Conservation (phyloP, 257 asterid genomes). For the Ajuga chamaepitys region DNA sequence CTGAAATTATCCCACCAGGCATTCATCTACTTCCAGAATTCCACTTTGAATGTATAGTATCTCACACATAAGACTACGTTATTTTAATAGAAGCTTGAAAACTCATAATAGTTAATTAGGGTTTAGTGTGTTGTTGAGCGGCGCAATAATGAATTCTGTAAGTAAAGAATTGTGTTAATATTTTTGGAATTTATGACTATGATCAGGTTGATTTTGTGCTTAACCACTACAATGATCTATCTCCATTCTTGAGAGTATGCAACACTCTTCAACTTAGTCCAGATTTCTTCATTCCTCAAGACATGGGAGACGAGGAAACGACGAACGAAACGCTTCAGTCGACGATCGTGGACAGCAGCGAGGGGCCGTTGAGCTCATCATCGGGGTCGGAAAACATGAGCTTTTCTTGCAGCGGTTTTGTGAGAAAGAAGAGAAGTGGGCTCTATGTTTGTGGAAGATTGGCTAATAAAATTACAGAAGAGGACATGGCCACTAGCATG, state of each 20-base stretch:
- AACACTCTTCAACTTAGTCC: slow-evolving; percentile 73
- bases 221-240: slow-evolving; percentile 55
- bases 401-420: slow-evolving; percentile 64
- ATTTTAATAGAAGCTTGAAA: too few species aligned
- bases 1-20: too few species aligned
- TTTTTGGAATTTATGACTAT: not conserved
- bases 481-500: slow-evolving; percentile 80
- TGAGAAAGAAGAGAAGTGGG: slow-evolving; percentile 78
- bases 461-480: slow-evolving; percentile 44
- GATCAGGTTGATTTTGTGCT: slow-evolving; percentile 71
- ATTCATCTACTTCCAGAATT: too few species aligned
- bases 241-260: slow-evolving; percentile 78
- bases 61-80: too few species aligned
- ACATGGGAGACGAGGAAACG: slow-evolving; percentile 57
- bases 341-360: slow-evolving; percentile 55
- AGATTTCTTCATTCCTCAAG: slow-evolving; percentile 88
- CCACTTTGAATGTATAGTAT: too few species aligned
- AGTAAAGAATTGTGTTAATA: not conserved
- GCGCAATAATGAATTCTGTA: not conserved
- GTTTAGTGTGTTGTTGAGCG: not conserved
- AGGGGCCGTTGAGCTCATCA: slow-evolving; percentile 40
- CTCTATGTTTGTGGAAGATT: slow-evolving; percentile 61
- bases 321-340: slow-evolving; percentile 58
- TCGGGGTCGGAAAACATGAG: slow-evolving; percentile 72
- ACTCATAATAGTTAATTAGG: too few species aligned